Evolutionary conservation across 257 asterid species (phyloP).

Genomic region (Lycium ferocissimum): DNA sequence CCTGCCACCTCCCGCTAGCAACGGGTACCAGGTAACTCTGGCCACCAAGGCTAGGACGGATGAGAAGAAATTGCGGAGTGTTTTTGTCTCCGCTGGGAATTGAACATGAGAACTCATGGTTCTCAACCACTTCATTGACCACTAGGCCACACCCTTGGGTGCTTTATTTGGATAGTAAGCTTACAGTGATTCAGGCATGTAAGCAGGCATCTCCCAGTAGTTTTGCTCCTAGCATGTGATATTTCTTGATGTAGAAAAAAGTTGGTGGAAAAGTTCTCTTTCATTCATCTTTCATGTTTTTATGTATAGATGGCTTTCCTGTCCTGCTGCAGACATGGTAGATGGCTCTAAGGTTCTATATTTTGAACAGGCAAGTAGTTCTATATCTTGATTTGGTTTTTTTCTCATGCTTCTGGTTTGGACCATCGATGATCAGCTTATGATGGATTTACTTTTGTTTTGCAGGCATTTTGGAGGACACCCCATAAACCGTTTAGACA

Average conservation of each 20-base stretch:
- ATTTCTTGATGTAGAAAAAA: conserved; percentile 22
- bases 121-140: background rate
- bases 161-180: background rate
- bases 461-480: conserved; percentile 96
- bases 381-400: background rate
- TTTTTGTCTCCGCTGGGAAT: background rate
- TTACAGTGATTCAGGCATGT: background rate
- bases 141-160: background rate
- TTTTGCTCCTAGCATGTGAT: background rate
- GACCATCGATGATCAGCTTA: background rate
- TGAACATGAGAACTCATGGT: background rate
- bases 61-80: background rate
- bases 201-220: background rate
- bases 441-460: conserved; percentile 27
- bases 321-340: conserved; percentile 97
- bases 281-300: background rate
- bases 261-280: background rate
- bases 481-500: conserved; percentile 94
- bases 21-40: background rate
- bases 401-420: background rate
- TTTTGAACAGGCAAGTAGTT: conserved; percentile 73
- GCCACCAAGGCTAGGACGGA: background rate
- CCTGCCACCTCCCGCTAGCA: background rate
- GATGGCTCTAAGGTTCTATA: conserved; percentile 97
- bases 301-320: conserved; percentile 76